Conservation (phyloP, 371 early-diverging fungal genomes). For the Dichotomocladium elegans region DNA sequence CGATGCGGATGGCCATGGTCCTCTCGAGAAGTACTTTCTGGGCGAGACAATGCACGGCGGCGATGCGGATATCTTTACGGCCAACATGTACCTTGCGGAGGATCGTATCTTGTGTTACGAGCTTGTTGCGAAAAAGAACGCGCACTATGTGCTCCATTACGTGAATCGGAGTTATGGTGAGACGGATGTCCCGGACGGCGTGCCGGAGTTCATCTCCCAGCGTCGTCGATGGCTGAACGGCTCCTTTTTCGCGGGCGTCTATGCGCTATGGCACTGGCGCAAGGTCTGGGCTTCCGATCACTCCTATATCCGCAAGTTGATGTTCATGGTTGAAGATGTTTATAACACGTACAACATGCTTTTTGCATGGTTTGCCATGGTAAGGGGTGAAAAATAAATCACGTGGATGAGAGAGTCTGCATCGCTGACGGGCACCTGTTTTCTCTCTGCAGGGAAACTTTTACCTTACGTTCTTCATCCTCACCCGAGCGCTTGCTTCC, state of each 20-base stretch:
- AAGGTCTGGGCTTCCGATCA: slow-evolving; percentile 75
- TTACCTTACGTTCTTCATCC: slow-evolving; percentile 70
- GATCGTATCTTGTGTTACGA: slow-evolving; percentile 91
- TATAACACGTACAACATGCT: slow-evolving; percentile 70
- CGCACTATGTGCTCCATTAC: slow-evolving; percentile 65
- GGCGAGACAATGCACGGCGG: slow-evolving; percentile 86
- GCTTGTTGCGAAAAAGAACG: slow-evolving; percentile 75
- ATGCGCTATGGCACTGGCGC: slow-evolving; percentile 76
- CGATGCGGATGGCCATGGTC: slow-evolving; percentile 62
- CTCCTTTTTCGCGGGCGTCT: slow-evolving; percentile 90
- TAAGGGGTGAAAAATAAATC: too few species aligned
- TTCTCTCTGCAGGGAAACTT: slow-evolving; percentile 71
- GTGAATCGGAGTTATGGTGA: slow-evolving; percentile 71
- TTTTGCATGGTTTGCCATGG: slow-evolving; percentile 76
- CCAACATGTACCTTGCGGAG: slow-evolving; percentile 80
- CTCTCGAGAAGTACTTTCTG: slow-evolving; percentile 88
- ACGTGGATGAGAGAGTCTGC: too few species aligned
- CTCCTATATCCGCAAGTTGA: slow-evolving; percentile 53
- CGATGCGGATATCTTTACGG: slow-evolving; percentile 62
- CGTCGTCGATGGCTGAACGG: slow-evolving; percentile 95
- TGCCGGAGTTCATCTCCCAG: slow-evolving; percentile 88
- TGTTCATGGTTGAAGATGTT: slow-evolving; percentile 66
- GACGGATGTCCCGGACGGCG: slow-evolving; percentile 84
- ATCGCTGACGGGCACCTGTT: too few species aligned
- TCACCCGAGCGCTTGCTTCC: slow-evolving; percentile 34